Conservation (phyloP, 1,284 basidiomycete genomes). For the Calocybe gambosa region DNA sequence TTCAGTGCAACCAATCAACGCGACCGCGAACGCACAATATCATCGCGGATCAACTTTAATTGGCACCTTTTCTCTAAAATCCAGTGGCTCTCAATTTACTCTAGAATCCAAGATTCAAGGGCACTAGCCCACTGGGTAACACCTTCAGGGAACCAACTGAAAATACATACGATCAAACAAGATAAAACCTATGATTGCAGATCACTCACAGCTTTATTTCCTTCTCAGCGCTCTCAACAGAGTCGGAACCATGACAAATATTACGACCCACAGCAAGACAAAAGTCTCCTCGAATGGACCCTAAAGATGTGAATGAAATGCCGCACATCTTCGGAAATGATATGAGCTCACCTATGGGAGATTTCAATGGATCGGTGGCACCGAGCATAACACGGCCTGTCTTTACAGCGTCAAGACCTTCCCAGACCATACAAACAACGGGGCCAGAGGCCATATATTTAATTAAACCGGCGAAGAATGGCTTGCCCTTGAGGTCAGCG, state of each 20-base stretch:
- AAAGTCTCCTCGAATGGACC: slow-evolving; percentile 90
- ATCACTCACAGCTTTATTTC: slow-evolving; percentile 79
- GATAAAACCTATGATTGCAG: neutral
- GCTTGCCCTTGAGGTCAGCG: slow-evolving; percentile 84
- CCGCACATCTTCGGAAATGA: slow-evolving; percentile 7
- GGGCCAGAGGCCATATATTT: slow-evolving; percentile 95
- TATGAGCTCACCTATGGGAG: slow-evolving; percentile 61
- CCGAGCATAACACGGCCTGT: slow-evolving; percentile 94
- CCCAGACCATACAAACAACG: slow-evolving; percentile 95
- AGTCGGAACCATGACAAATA: slow-evolving; percentile 93
- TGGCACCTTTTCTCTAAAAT: slow-evolving; percentile 9
- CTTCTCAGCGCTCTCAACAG: slow-evolving; percentile 86
- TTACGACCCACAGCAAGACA: slow-evolving; percentile 91
- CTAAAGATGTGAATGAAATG: slow-evolving; percentile 28
- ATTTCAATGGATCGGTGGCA: slow-evolving; percentile 93
- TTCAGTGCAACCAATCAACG: neutral
- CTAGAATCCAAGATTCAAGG: slow-evolving; percentile 76
- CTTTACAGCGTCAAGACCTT: slow-evolving; percentile 96
- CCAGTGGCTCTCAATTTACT: slow-evolving; percentile 41
- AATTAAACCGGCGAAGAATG: slow-evolving; percentile 92
- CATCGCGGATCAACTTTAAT: too few relatives aligned
- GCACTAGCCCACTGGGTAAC: slow-evolving; percentile 69
- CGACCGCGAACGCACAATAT: neutral
- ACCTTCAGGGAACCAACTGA: slow-evolving; percentile 84
- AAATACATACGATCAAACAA: slow-evolving; percentile 2